Conservation (phyloP, 2,329 filamentous ascomycete species). For the Penicillium oxalicum region DNA sequence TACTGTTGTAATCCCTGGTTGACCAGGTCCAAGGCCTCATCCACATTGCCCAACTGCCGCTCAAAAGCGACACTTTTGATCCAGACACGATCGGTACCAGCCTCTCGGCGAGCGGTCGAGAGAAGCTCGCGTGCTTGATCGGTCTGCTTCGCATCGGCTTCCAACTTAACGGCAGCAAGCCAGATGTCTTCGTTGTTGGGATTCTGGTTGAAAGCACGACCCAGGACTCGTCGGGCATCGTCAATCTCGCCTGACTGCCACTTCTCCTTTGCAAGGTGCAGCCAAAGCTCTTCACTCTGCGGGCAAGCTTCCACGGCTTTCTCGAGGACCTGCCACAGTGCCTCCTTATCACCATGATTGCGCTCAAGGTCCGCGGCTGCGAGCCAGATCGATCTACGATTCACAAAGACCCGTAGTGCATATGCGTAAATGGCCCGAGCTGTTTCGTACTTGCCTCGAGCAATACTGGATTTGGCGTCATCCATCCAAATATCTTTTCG, state of each 20-base stretch:
- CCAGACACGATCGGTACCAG: slow-evolving; percentile 93
- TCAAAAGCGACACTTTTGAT: slow-evolving; percentile 95
- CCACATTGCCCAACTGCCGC: slow-evolving; percentile 70
- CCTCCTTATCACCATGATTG: slow-evolving; percentile 77
- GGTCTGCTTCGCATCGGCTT: slow-evolving; percentile 79
- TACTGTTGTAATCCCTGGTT: slow-evolving; percentile 83
- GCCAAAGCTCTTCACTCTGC: slow-evolving; percentile 85
- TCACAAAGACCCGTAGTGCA: slow-evolving; percentile 80
- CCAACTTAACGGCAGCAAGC: slow-evolving; percentile 91
- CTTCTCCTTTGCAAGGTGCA: slow-evolving; percentile 92
- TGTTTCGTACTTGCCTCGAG: slow-evolving; percentile 77
- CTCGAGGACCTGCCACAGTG: slow-evolving; percentile 77
- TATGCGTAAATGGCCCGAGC: slow-evolving; percentile 92
- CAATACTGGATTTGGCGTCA: slow-evolving; percentile 77
- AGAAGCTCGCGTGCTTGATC: slow-evolving; percentile 79
- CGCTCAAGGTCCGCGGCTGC: slow-evolving; percentile 87
- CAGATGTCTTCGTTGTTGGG: slow-evolving; percentile 97
- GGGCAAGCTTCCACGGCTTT: slow-evolving; percentile 93
- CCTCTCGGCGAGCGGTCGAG: slow-evolving; percentile 74
- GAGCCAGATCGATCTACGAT: slow-evolving; percentile 81
- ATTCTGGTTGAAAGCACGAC: slow-evolving; percentile 86
- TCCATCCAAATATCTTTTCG: slow-evolving; percentile 94
- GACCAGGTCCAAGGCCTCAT: slow-evolving; percentile 78
- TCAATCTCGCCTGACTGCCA: slow-evolving; percentile 85
- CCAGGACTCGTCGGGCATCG: slow-evolving; percentile 78